phyloP scores from a whole-genome alignment of 345 rosid species.

The Pugionium dolabratum region DNA sequence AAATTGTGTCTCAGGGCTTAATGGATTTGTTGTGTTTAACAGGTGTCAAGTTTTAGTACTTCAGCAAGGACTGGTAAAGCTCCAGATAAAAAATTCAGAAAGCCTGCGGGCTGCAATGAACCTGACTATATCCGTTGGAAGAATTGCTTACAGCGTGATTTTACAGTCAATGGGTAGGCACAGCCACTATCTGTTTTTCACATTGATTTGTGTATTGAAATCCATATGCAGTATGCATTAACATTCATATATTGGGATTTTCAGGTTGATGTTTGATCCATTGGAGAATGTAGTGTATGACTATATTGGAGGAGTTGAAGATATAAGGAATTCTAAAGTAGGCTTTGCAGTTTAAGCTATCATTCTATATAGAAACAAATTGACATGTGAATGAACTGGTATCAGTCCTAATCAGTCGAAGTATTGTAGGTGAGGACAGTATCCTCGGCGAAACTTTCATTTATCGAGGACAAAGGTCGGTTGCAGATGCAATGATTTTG shows the following conservation, averaged over 20 bases:
- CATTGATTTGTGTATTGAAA: not conserved
- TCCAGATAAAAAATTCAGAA: slow-evolving; percentile 30
- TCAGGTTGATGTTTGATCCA: slow-evolving; percentile 75
- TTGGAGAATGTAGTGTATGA: slow-evolving; percentile 63
- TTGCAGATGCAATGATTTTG: slow-evolving; percentile 19
- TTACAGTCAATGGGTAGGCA: slow-evolving; percentile 67
- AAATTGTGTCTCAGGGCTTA: slow-evolving; percentile 6
- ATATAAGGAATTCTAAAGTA: slow-evolving; percentile 65
- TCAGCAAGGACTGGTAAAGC: slow-evolving; percentile 39
- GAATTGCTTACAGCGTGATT: slow-evolving; percentile 65
- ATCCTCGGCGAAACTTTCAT: slow-evolving; percentile 48
- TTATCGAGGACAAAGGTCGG: slow-evolving; percentile 57
- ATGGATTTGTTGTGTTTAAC: slow-evolving; percentile 7
- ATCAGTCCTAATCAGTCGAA: slow-evolving; percentile 18
- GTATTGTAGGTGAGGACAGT: slow-evolving; percentile 52
- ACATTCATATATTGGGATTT: slow-evolving; percentile 13
- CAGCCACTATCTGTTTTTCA: not conserved
- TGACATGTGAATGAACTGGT: slow-evolving; percentile 24
- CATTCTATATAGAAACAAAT: slow-evolving; percentile 23
- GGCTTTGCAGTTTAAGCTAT: slow-evolving; percentile 41
- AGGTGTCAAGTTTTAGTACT: slow-evolving; percentile 78
- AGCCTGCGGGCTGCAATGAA: slow-evolving; percentile 50
- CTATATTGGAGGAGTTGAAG: slow-evolving; percentile 72
- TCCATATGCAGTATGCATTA: not conserved
- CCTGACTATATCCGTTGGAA: slow-evolving; percentile 60